phyloP scores from a whole-genome alignment of 208 protist genomes.

The Wallacemonas collosoma region DNA sequence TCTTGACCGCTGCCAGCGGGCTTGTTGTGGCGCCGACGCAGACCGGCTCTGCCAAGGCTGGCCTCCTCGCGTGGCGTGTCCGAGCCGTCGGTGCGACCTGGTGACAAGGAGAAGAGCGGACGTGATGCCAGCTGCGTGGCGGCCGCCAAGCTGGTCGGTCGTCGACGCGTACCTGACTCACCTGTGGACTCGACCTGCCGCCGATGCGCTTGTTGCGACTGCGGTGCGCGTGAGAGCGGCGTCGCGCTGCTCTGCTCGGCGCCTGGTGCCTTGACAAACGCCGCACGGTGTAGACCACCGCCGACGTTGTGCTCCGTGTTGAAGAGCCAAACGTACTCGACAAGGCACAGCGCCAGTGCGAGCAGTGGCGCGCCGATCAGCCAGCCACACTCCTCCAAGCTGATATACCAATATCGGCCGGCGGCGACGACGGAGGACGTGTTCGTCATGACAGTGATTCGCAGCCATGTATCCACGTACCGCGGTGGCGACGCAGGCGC shows the following conservation, averaged over 20 bases:
- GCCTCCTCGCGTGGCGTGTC: neutral
- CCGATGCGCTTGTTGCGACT: neutral
- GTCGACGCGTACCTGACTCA: neutral
- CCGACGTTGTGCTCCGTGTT: constrained; percentile 28
- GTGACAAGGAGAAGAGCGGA: neutral
- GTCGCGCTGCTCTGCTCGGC: neutral
- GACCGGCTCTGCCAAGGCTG: neutral
- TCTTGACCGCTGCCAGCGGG: neutral
- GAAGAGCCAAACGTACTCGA: constrained; percentile 28
- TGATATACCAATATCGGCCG: constrained; percentile 24
- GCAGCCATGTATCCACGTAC: constrained; percentile 13
- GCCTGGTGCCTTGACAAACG: neutral
- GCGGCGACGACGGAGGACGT: constrained; percentile 7
- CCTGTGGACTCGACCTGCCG: neutral
- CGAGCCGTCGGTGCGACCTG: neutral
- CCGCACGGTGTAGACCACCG: neutral
- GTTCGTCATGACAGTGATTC: constrained; percentile 9
- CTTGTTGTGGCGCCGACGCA: neutral
- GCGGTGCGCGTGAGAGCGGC: neutral
- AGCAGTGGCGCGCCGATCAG: constrained; percentile 25
- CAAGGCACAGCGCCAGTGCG: constrained; percentile 3
- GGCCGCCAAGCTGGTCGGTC: neutral
- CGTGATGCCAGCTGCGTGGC: neutral
- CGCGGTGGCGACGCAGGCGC: constrained; percentile 14
- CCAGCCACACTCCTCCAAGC: constrained; percentile 31